Evolutionary conservation across 768 basidiomycete species (phyloP), one percentile per base, ranked within the genome.

Genomic region (Termitomyces sp.): DNA sequence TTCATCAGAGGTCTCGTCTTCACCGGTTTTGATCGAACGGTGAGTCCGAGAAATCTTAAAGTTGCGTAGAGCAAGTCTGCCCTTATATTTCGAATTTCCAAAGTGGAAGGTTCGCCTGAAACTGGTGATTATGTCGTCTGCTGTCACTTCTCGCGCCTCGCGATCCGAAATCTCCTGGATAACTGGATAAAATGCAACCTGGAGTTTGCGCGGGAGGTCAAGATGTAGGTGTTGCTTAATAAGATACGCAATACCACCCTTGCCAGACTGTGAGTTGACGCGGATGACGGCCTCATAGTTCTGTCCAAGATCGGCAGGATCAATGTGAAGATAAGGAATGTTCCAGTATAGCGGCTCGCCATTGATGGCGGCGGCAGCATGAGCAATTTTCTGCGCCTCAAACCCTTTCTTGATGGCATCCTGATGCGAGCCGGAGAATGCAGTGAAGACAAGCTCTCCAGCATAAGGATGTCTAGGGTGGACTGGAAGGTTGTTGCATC

Each of bases 321-420:
- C 97, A 71, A 99, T 84, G 23, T 96, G 95, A 18, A 99, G 78
- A 74, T 99, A 99, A 0, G 97, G 97, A 61, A 99, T 89, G 63
- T 91, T 82, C 94, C 95, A 98, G 41, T 83, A 78, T 63, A 81
- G 75, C 47, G 77, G 75, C 64, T 84, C 79, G 45, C 84, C 85
- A 43, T 76, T 73, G 13, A 68, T 71, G 52, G 78, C 78, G 43
- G 87, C 92, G 50, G 76, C 72, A 33, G 80, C 77, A 63, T 92
- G 85, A 48, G 83, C 74, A 48, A 74, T 68, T 50, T 71, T 78
- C 70, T 95, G 91, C 2, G 81, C 85, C 71, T 94, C 93, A 73
- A 99, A 97, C 29, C 97, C 96, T 75, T 99, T 99, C 76, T 99
- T 99, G 78, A 99, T 91, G 18, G 97, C 97, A 65, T 98, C 97